These are phyloP conservation scores for Corchorus olitorius DNA, from an alignment of 345 rosid genomes.

Conservation along the genomic window DNA sequence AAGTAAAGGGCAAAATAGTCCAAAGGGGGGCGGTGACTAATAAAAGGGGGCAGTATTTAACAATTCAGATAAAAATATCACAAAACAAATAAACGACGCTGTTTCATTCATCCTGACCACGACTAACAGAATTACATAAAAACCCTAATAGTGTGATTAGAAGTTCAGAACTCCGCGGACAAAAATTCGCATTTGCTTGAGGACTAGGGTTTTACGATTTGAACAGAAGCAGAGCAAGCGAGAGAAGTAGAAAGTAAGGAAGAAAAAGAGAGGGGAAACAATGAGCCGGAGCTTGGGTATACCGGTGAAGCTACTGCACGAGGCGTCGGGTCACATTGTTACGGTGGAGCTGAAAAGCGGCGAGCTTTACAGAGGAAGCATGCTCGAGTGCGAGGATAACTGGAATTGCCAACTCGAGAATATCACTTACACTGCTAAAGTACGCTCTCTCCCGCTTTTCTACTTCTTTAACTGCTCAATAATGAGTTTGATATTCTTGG, in stretches of 20 bases:
- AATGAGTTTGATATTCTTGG: too few species aligned
- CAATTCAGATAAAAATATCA: too few species aligned
- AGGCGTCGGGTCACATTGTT: conserved; percentile 79
- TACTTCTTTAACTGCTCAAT: too few species aligned
- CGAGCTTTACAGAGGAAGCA: conserved; percentile 86
- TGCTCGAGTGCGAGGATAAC: conserved; percentile 92
- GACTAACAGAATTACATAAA: neutral
- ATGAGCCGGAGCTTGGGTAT: conserved; percentile 91
- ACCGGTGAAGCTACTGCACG: conserved; percentile 88
- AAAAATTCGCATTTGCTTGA: neutral
- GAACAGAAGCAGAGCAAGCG: neutral
- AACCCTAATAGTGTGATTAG: neutral
- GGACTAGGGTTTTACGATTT: conserved; percentile 53
- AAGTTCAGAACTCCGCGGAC: neutral
- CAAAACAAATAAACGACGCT: too few species aligned
- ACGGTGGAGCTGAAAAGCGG: conserved; percentile 91
- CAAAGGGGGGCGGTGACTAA: too few species aligned
- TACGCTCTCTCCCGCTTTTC: too few species aligned
- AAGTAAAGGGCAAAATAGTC: too few species aligned
- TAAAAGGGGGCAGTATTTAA: too few species aligned
- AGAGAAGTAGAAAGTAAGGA: conserved; percentile 17
- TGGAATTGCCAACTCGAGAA: conserved; percentile 93
- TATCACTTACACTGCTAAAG: conserved; percentile 56
- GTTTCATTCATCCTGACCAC: too few species aligned
- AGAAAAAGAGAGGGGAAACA: conserved; percentile 14